Base-by-base conservation (phyloP, 108 stramenopile genomes). In the Nitzschia sp. region DNA sequence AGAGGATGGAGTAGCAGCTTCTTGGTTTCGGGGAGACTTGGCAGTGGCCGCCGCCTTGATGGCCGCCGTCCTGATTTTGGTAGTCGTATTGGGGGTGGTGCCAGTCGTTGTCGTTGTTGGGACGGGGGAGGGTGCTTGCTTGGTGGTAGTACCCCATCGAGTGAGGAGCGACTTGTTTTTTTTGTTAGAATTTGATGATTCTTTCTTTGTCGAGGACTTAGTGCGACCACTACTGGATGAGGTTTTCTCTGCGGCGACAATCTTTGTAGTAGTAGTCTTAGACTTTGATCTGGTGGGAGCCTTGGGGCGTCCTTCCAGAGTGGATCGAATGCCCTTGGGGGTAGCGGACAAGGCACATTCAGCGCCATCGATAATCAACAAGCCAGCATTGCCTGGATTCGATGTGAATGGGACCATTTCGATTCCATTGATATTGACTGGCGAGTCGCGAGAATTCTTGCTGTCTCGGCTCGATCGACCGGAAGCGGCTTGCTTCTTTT, bases 391-490 rank as follows among this genome's bases (percentile, higher is more conserved):
- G 4, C 55, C 55, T n/a, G 4, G 4, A 3, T 56, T 32, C 26
- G 30, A 11, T 29, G 55, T 56, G 27, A 56, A 56, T 29, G 55
- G 55, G 5, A 56, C 55, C 55, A 56, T 56, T 32, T 56, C 55
- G 30, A 56, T 30, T 4, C 55, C 55, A n/a, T n/a, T n/a, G n/a
- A n/a, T n/a, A n/a, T n/a, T n/a, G n/a, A n/a, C n/a, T n/a, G n/a
- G n/a, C n/a, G n/a, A n/a, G n/a, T n/a, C n/a, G n/a, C n/a, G n/a
- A n/a, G n/a, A n/a, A n/a, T n/a, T n/a, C n/a, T n/a, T n/a, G n/a
- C n/a, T n/a, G n/a, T n/a, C n/a, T n/a, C n/a, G n/a, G n/a, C n/a
- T n/a, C n/a, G n/a, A n/a, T n/a, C n/a, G n/a, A n/a, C n/a, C n/a
- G n/a, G n/a, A n/a, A n/a, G n/a, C n/a, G n/a, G n/a, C n/a, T n/a